phyloP scores from a whole-genome alignment of 208 protist species.

The Strigomonas galati region DNA sequence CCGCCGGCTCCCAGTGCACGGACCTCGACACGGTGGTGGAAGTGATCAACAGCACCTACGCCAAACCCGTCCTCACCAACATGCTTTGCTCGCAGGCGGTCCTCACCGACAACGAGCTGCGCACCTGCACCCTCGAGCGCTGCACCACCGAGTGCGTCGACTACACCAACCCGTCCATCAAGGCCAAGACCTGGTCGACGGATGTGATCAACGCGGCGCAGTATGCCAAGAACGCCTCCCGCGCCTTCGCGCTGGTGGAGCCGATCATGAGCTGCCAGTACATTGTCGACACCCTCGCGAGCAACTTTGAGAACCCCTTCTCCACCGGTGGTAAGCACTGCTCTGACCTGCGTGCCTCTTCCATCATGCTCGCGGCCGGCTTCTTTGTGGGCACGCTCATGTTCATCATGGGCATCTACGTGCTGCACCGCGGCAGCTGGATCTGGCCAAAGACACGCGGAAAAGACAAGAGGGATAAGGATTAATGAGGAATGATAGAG shows the following conservation, averaged over 20 bases:
- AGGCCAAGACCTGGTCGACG: slow-evolving; percentile 22
- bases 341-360: slow-evolving; percentile 35
- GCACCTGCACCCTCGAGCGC: slow-evolving; percentile 45
- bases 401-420: slow-evolving; percentile 66
- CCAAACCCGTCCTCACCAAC: slow-evolving; percentile 43
- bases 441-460: slow-evolving; percentile 29
- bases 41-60: slow-evolving; percentile 31
- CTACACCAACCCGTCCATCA: slow-evolving; percentile 18
- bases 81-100: slow-evolving; percentile 42
- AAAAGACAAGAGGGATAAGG: not conserved
- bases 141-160: slow-evolving; percentile 45
- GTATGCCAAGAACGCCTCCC: slow-evolving; percentile 49
- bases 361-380: slow-evolving; percentile 54
- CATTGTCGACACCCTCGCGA: slow-evolving; percentile 60
- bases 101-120: slow-evolving; percentile 27
- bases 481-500: too few relatives aligned
- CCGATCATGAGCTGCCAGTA: slow-evolving; percentile 77
- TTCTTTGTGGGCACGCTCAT: slow-evolving; percentile 78
- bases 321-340: slow-evolving; percentile 20
- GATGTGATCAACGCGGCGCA: slow-evolving; percentile 24
- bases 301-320: slow-evolving; percentile 19
- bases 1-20: slow-evolving; percentile 19
- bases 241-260: slow-evolving; percentile 53
- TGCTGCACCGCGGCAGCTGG: slow-evolving; percentile 60
- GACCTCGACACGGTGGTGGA: slow-evolving; percentile 34